These are phyloP conservation scores for Talaromyces rugulosus DNA, from an alignment of 2,329 filamentous ascomycete genomes.

Conservation along the genomic window DNA sequence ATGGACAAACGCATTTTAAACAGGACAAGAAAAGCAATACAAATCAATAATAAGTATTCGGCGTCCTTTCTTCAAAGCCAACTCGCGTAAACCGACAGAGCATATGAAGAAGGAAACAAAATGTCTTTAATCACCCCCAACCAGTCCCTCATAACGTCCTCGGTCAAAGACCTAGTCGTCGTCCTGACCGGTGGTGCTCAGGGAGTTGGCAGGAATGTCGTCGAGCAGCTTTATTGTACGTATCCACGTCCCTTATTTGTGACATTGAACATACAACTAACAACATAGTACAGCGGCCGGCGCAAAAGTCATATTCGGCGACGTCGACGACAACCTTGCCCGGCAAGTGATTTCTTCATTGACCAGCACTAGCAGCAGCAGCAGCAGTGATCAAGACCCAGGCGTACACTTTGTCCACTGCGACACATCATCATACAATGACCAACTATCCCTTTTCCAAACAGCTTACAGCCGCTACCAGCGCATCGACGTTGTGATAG, in stretches of 20 bases:
- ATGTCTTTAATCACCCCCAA: slow-evolving; percentile 17
- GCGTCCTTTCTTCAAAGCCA: neutral
- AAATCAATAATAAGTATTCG: too few species aligned
- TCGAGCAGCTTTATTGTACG: slow-evolving; percentile 16
- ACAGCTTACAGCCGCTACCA: slow-evolving; percentile 16
- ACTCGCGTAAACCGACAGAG: neutral
- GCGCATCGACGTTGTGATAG: slow-evolving; percentile 22
- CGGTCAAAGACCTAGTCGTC: slow-evolving; percentile 37
- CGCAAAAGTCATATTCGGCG: slow-evolving; percentile 13
- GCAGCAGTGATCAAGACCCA: neutral
- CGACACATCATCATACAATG: slow-evolving; percentile 10
- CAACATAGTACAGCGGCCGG: slow-evolving; percentile 4
- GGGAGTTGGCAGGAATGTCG: slow-evolving; percentile 20
- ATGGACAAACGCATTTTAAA: neutral
- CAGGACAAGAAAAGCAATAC: neutral
- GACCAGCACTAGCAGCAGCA: neutral
- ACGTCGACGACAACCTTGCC: slow-evolving; percentile 8
- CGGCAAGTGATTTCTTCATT: slow-evolving; percentile 3
- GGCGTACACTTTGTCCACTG: slow-evolving; percentile 3
- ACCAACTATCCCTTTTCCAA: slow-evolving; percentile 18
- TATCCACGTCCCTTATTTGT: neutral
- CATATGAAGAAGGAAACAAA: slow-evolving; percentile 16
- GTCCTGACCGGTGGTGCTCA: slow-evolving; percentile 45
- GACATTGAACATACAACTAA: neutral
- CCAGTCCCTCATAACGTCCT: slow-evolving; percentile 13